Evolutionary conservation across 2,329 filamentous ascomycete genomes (phyloP), one percentile per base, ranked within the genome.

Genomic region (Paracorniculantispora psalliotae): DNA sequence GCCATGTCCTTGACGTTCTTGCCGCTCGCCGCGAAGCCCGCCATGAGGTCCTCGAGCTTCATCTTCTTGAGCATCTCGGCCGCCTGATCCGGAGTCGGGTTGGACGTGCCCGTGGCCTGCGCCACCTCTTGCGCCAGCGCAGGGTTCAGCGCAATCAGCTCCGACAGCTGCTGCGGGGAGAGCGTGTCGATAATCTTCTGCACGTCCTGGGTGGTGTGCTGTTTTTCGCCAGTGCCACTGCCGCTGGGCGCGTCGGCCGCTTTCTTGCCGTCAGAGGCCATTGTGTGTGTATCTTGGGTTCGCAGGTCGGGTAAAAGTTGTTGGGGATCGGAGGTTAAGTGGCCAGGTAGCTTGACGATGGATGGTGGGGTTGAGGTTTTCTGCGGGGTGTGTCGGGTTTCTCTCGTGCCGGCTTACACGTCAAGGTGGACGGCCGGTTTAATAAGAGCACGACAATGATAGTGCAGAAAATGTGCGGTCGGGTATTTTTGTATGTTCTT

Each of bases 1-100:
- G 88, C 92, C 91, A 97, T 96, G 70, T 97, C 92, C 78, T 96
- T 97, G 67, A 86, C 87, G 69, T 96, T 96, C 81, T 94, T 96
- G 59, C 89, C 90, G 62, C 84, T 86, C 8, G 90, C 80, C 17
- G 92, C 88, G 67, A 90, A 74, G 0, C 88, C 88, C 1, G 88
- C 90, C 81, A 91, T 84, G 69, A 90, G 84, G 63, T 91, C 87
- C 69, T 86, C 82, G 58, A 90, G 76, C 63, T 81, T 87, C 69
- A 91, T 78, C 66, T 82, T 82, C 73, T 83, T 83, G 62, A 88
- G 77, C 50, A 79, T 74, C 33, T 81, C 78, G 61, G 80, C 75
- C 28, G 81, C 74, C 57, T 78, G 73, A 19, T 75, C 72, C n/a
- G 73, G 66, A 26, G 67, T 70, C 43, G 69, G 69, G 64, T 74